phyloP scores from a whole-genome alignment of 2,329 filamentous ascomycete species.

The Aspergillus clavatus region DNA sequence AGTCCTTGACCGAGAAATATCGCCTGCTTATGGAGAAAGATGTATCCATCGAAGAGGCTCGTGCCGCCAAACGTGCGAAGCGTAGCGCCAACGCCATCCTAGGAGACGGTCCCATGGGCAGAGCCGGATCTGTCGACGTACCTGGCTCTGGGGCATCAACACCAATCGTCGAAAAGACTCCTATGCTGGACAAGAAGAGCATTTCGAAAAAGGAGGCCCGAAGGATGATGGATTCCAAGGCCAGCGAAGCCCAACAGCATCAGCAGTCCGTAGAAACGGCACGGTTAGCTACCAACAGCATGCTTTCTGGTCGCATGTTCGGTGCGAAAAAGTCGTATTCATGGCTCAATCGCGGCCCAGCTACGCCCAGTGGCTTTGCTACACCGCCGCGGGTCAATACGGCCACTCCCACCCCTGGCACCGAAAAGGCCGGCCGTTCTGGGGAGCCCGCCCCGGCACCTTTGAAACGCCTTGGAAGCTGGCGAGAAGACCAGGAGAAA shows the following conservation, averaged over 20 bases:
- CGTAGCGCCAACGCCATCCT: conserved; percentile 53
- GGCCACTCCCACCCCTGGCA: conserved; percentile 25
- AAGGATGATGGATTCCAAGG: conserved; percentile 66
- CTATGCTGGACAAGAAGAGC: conserved; percentile 60
- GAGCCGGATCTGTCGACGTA: conserved; percentile 54
- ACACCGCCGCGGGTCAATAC: conserved; percentile 32
- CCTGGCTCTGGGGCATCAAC: conserved; percentile 57
- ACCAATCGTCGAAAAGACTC: conserved; percentile 46
- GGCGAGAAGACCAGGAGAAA: conserved; percentile 72
- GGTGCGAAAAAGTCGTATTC: conserved; percentile 46
- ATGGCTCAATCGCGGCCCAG: conserved; percentile 41
- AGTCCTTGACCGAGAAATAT: conserved; percentile 48
- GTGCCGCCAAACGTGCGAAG: conserved; percentile 62
- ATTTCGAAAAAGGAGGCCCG: conserved; percentile 85
- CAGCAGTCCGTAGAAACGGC: conserved; percentile 80
- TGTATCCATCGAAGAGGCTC: conserved; percentile 66
- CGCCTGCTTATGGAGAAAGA: conserved; percentile 62
- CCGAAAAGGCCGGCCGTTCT: conserved; percentile 26
- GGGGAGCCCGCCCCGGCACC: conserved; percentile 34
- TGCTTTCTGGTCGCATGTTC: conserved; percentile 47
- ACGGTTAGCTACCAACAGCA: conserved; percentile 66
- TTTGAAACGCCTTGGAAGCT: conserved; percentile 63
- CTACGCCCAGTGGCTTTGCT: conserved; percentile 34
- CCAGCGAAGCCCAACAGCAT: conserved; percentile 72
- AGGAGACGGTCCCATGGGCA: conserved; percentile 46